Conservation (phyloP, 352 stramenopile genomes). For the Phytophthora kernoviae region DNA sequence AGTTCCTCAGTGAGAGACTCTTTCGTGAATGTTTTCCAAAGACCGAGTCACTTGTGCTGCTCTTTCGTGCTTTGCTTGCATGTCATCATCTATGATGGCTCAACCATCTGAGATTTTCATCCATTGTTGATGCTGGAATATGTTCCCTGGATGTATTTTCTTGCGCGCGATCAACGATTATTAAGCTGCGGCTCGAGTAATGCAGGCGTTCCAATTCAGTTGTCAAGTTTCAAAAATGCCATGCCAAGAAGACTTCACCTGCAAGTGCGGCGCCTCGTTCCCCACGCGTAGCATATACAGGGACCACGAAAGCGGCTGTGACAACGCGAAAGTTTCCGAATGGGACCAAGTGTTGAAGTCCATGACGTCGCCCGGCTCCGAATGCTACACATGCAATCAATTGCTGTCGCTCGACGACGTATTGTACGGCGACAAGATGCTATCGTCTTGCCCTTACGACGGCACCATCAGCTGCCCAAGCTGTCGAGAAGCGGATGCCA, state of each 20-base stretch:
- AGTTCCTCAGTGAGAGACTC: too few species aligned
- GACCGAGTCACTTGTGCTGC: too few species aligned
- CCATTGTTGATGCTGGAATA: too few species aligned
- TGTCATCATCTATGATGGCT: too few species aligned
- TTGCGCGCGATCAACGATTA: too few species aligned
- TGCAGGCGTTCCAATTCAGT: too few species aligned
- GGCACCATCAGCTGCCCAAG: not conserved
- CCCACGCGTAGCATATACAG: not conserved
- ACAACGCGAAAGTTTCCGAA: conserved; percentile 1
- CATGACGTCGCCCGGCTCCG: not conserved
- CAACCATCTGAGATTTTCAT: too few species aligned
- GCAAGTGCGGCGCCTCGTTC: not conserved
- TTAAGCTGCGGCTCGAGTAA: too few species aligned
- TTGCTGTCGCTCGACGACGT: not conserved
- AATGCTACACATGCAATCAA: not conserved
- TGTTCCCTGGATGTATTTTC: too few species aligned
- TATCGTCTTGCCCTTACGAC: not conserved
- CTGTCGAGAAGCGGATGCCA: not conserved
- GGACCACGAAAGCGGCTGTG: not conserved
- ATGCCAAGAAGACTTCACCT: not conserved
- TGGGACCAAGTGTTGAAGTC: not conserved
- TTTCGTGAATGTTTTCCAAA: too few species aligned
- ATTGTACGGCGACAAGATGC: not conserved
- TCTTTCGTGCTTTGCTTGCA: too few species aligned
- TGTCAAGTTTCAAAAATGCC: not conserved